A percentile compares a stretch with the other conserved stretches of the same genome.
These are phyloP conservation scores for Nemania abortiva DNA, from an alignment of 2,329 filamentous ascomycete genomes.

Conservation along the genomic window DNA sequence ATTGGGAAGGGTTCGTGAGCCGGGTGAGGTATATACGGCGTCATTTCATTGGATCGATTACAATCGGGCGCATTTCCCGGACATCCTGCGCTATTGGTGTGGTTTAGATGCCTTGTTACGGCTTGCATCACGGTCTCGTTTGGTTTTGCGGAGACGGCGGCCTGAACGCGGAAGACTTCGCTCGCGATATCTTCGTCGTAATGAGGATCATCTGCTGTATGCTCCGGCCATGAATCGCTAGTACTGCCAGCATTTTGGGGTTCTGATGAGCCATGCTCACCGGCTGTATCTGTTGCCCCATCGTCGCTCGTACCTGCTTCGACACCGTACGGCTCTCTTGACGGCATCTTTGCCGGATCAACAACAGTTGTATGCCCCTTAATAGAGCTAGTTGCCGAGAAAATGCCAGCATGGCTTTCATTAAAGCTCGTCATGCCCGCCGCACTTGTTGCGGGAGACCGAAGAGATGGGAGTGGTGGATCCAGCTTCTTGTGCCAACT, in stretches of 20 bases:
- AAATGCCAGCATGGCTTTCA: slow-evolving; percentile 46
- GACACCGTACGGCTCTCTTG: slow-evolving; percentile 30
- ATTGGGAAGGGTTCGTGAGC: slow-evolving; percentile 72
- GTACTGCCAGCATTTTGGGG: background rate
- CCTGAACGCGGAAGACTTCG: slow-evolving; percentile 73
- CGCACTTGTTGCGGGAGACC: slow-evolving; percentile 60
- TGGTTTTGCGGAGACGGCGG: slow-evolving; percentile 61
- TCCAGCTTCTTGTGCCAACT: slow-evolving; percentile 76
- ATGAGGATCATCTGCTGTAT: slow-evolving; percentile 69
- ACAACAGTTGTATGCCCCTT: slow-evolving; percentile 48
- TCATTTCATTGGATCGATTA: slow-evolving; percentile 68
- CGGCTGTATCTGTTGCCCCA: too few relatives aligned
- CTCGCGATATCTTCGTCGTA: slow-evolving; percentile 72
- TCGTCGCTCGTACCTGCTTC: background rate
- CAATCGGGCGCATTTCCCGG: slow-evolving; percentile 66
- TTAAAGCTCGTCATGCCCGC: slow-evolving; percentile 45
- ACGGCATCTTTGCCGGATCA: slow-evolving; percentile 45
- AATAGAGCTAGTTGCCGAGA: slow-evolving; percentile 49
- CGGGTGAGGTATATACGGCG: slow-evolving; percentile 71
- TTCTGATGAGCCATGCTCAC: background rate
- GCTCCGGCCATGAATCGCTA: slow-evolving; percentile 56
- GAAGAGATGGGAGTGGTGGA: slow-evolving; percentile 68
- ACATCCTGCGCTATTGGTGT: slow-evolving; percentile 65
- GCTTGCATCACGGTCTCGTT: slow-evolving; percentile 68
- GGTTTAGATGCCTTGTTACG: slow-evolving; percentile 75